Evolutionary conservation across 345 rosid species (phyloP), one percentile per base, ranked within the genome.

Genomic region (Physaria fendleri): DNA sequence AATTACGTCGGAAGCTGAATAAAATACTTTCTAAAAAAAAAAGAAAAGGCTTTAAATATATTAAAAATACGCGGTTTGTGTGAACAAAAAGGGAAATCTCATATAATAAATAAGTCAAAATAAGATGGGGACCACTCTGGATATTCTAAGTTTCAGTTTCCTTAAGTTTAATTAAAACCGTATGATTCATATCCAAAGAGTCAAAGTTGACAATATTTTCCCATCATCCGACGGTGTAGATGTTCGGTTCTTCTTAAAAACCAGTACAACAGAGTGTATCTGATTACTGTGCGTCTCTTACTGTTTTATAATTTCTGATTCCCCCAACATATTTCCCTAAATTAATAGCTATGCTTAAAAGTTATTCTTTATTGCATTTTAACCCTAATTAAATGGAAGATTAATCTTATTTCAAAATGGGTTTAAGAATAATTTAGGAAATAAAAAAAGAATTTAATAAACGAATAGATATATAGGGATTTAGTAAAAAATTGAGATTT

Each of bases 181-280:
- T 33, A 33, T 13, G 66, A 38, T 49, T 50, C 1, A 27, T 22
- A 8, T 62, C 51, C 8, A 37, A 8, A 1, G 16, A 23, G 10
- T 62, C 43, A 38, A 48, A 27, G 1, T 10, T 10, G 14, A 24
- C 35, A 2, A 22, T 28, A 62, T 32, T 43, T 52, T 41, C 53
- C 23, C 35, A 41, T 30, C 30, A 64, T 52, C 60, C 1, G 39
- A 64, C 69, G 53, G 61, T 32, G 0, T 3, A 15, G 45, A 60
- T 60, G 11, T 14, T 5, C 13, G 24, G 3, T 30, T 13, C n/a
- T 21, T 35, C 4, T 30, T 12, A 5, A 64, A 29, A 29, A 10
- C 7, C 15, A 40, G 12, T 14, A 46, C 33, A 12, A 7, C 5
- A 3, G 5, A 35, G 7, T 30, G 57, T 22, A 56, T 34, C 33